Base-by-base conservation (phyloP, 1,284 basidiomycete species). In the Ceratobasidium sp. region DNA sequence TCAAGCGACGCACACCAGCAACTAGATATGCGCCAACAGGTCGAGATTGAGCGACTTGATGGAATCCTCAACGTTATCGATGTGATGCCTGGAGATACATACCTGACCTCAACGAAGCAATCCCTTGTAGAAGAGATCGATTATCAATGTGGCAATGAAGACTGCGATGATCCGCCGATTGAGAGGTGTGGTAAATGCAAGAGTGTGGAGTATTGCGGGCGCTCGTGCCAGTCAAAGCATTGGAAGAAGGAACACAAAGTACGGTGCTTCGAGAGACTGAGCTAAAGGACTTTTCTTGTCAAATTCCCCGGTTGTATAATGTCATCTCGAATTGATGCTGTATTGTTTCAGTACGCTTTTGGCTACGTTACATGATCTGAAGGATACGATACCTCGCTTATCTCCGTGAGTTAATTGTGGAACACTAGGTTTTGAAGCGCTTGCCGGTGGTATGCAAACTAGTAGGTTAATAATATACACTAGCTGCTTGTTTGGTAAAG, bases 211-310 rank as follows among this genome's bases (percentile, higher is more conserved):
- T 75, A 75, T 53, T 75, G 71, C 33, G 71, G 71, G 20, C 12
- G 33, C 1, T 20, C 23, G 28, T 75, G 71, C 28, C 71, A 75
- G 60, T 33, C 58, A 10, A 64, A 63, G 49, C 71, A 75, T 39
- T 75, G 71, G 71, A 72, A 72, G 23, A 44, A 46, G 53, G 56
- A 42, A 6, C 70, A 72, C 44, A 72, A 72, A 28, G 33, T 72
- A 44, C 70, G 70, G 20, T 72, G 70, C 53, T 56, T 60, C 20
- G 61, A 63, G 39, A 40, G 60, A 20, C 33, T 63, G 15, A 63
- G 33, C 39, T 33, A 39, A 28, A 40, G 60, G 39, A 7, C 7
- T 63, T 63, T 13, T 15, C 18, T 6, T 3, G 10, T 5, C 1
- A 60, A 5, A 18, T 33, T 12, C 3, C 33, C 58, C 10, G n/a